A percentile compares a stretch with the other conserved stretches of the same genome.
These are phyloP conservation scores for Heritiera littoralis DNA, from an alignment of 345 rosid species.

Conservation along the genomic window DNA sequence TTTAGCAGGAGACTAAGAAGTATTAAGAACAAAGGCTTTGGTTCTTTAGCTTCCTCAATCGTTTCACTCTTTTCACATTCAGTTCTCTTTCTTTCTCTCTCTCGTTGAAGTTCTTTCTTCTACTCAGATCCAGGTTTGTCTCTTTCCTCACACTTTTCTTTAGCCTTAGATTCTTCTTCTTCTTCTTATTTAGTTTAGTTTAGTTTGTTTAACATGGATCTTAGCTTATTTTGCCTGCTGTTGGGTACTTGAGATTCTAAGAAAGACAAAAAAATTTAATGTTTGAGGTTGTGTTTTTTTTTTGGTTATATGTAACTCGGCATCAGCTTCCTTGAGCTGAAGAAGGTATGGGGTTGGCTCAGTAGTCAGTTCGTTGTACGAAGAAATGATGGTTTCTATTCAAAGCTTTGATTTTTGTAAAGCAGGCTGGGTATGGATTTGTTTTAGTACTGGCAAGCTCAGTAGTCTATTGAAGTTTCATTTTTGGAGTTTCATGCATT, in stretches of 20 bases:
- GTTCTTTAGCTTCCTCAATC: not conserved
- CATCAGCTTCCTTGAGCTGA: conserved; percentile 13
- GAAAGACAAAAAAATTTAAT: not conserved
- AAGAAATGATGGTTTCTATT: not conserved
- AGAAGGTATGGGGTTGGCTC: not conserved
- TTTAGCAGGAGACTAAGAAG: too few relatives aligned
- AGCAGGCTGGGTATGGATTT: not conserved
- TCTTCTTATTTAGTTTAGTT: conserved; percentile 10
- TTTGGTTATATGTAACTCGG: conserved; percentile 10
- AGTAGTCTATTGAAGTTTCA: not conserved
- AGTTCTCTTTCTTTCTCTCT: not conserved
- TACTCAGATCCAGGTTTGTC: conserved; percentile 65
- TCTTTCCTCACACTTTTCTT: conserved; percentile 16
- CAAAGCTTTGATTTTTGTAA: not conserved
- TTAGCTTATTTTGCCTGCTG: conserved; percentile 17
- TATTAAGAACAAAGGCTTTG: not conserved
- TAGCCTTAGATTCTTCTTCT: not conserved
- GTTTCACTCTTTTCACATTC: not conserved
- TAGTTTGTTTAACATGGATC: conserved; percentile 8
- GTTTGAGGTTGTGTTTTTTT: conserved; percentile 20
- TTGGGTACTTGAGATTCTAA: conserved; percentile 24
- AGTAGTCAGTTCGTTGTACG: not conserved
- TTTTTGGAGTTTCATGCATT: not conserved
- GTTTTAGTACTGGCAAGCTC: not conserved
- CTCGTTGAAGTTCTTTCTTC: conserved; percentile 14